Conservation (phyloP, 164 flowering plant genomes). For the Liquidambar formosana region DNA sequence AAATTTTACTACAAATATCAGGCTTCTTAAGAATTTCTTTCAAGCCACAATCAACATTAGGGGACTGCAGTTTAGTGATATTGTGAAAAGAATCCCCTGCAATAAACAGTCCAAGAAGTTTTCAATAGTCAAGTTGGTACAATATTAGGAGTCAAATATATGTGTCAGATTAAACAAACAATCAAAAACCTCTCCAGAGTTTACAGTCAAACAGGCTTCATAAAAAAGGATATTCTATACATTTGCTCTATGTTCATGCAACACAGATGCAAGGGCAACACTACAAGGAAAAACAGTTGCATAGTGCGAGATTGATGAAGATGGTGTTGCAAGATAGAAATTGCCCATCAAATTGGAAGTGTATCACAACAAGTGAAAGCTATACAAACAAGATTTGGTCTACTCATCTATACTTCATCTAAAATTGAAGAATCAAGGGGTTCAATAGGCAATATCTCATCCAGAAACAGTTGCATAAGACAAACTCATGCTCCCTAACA, state of each 20-base stretch:
- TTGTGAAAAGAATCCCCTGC: slow-evolving; percentile 39
- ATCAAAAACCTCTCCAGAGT: neutral
- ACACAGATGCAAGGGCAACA: no score
- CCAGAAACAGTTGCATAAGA: no score
- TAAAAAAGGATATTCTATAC: neutral
- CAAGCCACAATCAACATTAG: slow-evolving; percentile 45
- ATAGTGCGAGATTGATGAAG: no score
- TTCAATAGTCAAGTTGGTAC: neutral
- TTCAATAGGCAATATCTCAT: no score
- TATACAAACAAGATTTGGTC: no score
- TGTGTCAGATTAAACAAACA: neutral
- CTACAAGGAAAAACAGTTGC: no score
- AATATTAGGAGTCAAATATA: neutral
- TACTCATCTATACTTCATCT: no score
- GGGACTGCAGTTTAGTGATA: slow-evolving; percentile 14
- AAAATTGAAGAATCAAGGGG: no score
- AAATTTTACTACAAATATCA: slow-evolving; percentile 30
- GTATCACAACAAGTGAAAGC: no score
- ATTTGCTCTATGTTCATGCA: neutral
- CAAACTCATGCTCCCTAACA: neutral
- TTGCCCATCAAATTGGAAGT: no score
- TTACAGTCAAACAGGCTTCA: neutral
- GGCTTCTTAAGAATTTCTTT: slow-evolving; percentile 54
- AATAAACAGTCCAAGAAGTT: slow-evolving; percentile 6
- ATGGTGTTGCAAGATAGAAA: no score